Conservation (phyloP, 2,329 filamentous ascomycete genomes). For the Alternaria metachromatica region DNA sequence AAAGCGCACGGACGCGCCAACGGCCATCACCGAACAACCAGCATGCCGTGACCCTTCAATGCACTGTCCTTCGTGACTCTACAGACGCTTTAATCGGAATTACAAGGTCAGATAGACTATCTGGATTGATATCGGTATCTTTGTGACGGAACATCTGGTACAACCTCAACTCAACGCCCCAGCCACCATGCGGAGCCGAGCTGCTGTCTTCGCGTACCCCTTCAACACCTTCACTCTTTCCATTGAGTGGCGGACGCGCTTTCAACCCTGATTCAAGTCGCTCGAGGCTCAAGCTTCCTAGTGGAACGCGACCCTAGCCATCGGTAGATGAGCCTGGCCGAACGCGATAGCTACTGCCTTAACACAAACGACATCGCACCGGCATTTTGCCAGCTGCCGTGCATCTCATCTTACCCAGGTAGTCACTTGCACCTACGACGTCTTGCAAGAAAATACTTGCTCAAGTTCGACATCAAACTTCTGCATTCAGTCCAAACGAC, state of each 20-base stretch:
- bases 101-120: not conserved
- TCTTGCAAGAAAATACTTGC: not conserved
- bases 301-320: not conserved
- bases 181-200: conserved; percentile 1
- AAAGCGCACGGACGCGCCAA: conserved; percentile 25
- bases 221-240: not conserved
- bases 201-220: not conserved
- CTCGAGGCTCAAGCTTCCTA: not conserved
- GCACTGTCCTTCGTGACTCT: not conserved
- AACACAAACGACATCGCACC: not conserved
- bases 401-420: not conserved
- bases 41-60: not conserved
- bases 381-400: not conserved
- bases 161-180: not conserved
- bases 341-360: not conserved
- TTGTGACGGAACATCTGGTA: not conserved
- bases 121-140: not conserved
- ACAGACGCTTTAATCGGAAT: not conserved
- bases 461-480: not conserved
- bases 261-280: not conserved
- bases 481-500: not conserved
- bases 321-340: not conserved
- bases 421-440: not conserved
- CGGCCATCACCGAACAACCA: not conserved
- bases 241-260: not conserved